Evolutionary conservation across 1,284 basidiomycete species (phyloP).

Genomic region (Takashimella koratensis): DNA sequence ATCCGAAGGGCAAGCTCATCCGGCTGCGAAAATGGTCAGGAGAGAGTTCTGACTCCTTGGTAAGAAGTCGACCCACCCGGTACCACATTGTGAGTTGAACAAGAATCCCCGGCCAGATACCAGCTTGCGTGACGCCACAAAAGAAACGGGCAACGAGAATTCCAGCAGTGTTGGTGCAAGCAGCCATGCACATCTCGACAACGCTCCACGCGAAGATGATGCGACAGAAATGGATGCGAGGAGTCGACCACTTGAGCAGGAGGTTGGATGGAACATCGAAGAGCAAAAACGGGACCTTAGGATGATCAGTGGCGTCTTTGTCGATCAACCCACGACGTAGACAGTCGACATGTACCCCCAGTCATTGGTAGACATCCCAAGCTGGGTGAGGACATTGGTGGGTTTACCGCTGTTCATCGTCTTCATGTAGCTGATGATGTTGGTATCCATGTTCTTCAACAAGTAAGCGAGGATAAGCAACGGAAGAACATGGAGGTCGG

Average conservation of each 20-base stretch:
- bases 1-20: no score
- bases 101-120: not conserved
- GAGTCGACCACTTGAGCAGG: slow-evolving; percentile 16
- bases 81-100: not conserved
- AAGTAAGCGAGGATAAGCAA: slow-evolving; percentile 19
- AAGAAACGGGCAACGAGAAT: not conserved
- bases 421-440: slow-evolving; percentile 12
- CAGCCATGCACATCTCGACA: not conserved
- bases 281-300: slow-evolving; percentile 16
- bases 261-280: slow-evolving; percentile 25
- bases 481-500: slow-evolving; percentile 13
- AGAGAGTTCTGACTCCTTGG: no score
- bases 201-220: not conserved
- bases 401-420: slow-evolving; percentile 20
- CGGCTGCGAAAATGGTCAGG: no score
- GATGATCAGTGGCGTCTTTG: slow-evolving; percentile 20
- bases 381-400: slow-evolving; percentile 22
- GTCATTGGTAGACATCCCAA: slow-evolving; percentile 28
- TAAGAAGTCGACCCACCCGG: not conserved
- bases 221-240: not conserved
- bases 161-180: not conserved
- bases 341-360: no score
- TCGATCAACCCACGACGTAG: no score
- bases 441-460: slow-evolving; percentile 24
- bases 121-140: not conserved